Percentiles rank a stretch among this genome's conserved stretches.
phyloP scores from a whole-genome alignment of 1,284 basidiomycete species.

The Leccinum solheimii region DNA sequence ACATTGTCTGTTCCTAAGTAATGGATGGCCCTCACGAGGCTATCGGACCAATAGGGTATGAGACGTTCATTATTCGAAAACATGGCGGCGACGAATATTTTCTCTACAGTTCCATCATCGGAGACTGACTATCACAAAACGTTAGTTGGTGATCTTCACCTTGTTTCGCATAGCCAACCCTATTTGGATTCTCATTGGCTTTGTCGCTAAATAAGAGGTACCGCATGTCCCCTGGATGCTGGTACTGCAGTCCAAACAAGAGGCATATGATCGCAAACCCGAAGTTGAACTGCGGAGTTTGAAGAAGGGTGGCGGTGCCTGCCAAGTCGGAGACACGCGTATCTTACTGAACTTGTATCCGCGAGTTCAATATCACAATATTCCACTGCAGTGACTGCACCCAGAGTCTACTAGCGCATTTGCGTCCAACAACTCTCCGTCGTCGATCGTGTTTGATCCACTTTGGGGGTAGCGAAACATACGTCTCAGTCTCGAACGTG shows the following conservation, averaged over 20 bases:
- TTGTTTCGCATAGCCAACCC: slow-evolving; percentile 20
- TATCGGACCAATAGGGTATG: slow-evolving; percentile 41
- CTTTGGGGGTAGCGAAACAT: slow-evolving; percentile 10
- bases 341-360: background rate
- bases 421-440: background rate
- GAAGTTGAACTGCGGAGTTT: background rate
- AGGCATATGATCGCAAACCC: slow-evolving; percentile 13
- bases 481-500: slow-evolving; percentile 1
- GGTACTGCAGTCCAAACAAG: slow-evolving; percentile 7
- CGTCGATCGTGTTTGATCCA: slow-evolving; percentile 7
- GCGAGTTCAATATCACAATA: background rate
- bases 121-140: background rate
- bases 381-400: background rate
- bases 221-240: slow-evolving; percentile 14
- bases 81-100: slow-evolving; percentile 21
- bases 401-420: too few relatives aligned
- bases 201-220: slow-evolving; percentile 14
- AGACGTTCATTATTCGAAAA: too few relatives aligned
- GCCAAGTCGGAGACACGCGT: background rate
- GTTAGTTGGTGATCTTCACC: slow-evolving; percentile 1
- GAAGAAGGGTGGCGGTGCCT: background rate
- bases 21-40: slow-evolving; percentile 38
- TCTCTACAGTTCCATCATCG: slow-evolving; percentile 12
- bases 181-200: slow-evolving; percentile 12
- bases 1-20: slow-evolving; percentile 51